Percentiles rank a stretch among this genome's conserved stretches.
Conservation (phyloP, 306 rosid genomes). For the Calophaca sinica region DNA sequence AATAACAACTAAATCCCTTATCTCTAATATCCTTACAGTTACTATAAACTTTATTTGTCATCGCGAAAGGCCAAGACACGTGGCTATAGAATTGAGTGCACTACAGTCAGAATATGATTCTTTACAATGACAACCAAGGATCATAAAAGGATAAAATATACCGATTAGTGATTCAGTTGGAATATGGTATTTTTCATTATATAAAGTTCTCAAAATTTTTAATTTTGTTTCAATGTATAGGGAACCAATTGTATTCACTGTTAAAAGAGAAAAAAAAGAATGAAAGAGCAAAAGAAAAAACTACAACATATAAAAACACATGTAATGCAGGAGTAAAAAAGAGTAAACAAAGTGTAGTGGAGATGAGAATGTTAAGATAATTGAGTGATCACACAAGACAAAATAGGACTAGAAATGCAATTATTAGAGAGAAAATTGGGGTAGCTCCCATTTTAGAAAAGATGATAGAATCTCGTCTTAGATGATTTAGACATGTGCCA, state of each 20-base stretch:
- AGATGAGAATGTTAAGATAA: conserved; percentile 18
- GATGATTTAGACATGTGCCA: background rate
- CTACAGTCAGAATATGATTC: conserved; percentile 16
- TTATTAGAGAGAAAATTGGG: background rate
- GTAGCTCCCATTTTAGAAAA: background rate
- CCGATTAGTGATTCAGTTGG: conserved; percentile 13
- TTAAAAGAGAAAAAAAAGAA: background rate
- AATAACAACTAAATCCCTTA: too few species aligned
- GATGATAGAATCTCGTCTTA: background rate
- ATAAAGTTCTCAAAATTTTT: conserved; percentile 9
- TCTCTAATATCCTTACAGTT: too few species aligned
- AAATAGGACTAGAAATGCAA: conserved; percentile 19
- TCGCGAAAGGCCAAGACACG: conserved; percentile 25
- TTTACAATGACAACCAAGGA: conserved; percentile 26
- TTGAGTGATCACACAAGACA: background rate
- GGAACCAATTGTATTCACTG: conserved; percentile 4
- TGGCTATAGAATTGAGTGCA: conserved; percentile 38
- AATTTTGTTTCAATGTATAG: conserved; percentile 23
- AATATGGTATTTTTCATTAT: conserved; percentile 34
- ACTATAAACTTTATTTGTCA: conserved; percentile 18
- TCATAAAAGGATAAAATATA: conserved; percentile 21
- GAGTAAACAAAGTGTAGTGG: background rate
- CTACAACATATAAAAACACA: background rate
- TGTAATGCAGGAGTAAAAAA: background rate
- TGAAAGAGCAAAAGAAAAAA: background rate